Percentiles rank a stretch among this genome's conserved stretches.
These are phyloP conservation scores for Teratosphaeria pseudoeucalypti DNA, from an alignment of 2,329 filamentous ascomycete genomes.

Conservation along the genomic window DNA sequence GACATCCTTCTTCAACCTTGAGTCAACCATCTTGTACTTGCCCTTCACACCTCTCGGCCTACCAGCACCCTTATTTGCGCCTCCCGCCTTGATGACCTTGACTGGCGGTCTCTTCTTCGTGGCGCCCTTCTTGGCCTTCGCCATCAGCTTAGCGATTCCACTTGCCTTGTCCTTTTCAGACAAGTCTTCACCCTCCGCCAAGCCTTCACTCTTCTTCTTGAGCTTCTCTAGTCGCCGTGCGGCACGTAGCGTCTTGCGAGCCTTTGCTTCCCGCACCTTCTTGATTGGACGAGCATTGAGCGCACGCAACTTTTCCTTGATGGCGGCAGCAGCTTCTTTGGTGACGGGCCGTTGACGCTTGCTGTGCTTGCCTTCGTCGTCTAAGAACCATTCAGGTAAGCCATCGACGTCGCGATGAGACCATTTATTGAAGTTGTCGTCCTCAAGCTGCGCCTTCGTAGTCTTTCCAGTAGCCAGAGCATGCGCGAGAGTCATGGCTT, in stretches of 20 bases:
- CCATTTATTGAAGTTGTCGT: constrained; percentile 89
- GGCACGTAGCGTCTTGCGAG: constrained; percentile 92
- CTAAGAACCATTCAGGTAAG: constrained; percentile 93
- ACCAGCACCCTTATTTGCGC: constrained; percentile 75
- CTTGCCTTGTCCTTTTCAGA: constrained; percentile 93
- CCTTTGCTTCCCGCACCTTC: constrained; percentile 94
- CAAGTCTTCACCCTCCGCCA: constrained; percentile 81
- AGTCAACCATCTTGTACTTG: constrained; percentile 93
- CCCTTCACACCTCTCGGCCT: constrained; percentile 88
- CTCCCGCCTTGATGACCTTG: constrained; percentile 80
- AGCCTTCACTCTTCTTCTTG: constrained; percentile 88
- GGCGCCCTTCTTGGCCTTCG: constrained; percentile 48
- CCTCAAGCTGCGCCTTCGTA: constrained; percentile 66
- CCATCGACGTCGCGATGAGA: constrained; percentile 85
- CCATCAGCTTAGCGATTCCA: constrained; percentile 70
- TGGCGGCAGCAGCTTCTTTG: constrained; percentile 78
- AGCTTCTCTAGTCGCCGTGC: constrained; percentile 86
- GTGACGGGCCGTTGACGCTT: constrained; percentile 80
- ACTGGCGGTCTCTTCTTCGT: constrained; percentile 66
- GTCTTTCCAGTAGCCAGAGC: constrained; percentile 79
- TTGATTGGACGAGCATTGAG: constrained; percentile 96
- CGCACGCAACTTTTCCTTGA: constrained; percentile 87
- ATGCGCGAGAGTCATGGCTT: constrained; percentile 96
- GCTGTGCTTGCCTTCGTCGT: constrained; percentile 80
- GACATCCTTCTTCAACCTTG: constrained; percentile 92